Conservation (phyloP, 208 protist genomes). For the Trypanosoma brucei region DNA sequence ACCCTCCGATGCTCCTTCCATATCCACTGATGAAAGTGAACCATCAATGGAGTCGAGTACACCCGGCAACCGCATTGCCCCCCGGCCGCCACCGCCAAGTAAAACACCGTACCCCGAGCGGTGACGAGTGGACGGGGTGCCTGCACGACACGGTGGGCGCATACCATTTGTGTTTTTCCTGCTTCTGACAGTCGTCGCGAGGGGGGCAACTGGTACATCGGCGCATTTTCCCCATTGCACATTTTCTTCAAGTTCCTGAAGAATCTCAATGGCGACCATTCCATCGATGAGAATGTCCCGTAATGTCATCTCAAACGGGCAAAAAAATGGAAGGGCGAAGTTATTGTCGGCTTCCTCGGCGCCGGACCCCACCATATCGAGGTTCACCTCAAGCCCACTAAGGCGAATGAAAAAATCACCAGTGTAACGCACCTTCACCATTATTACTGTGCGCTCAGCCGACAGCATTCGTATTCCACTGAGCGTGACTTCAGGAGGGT, state of each 20-base stretch:
- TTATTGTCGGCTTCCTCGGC: conserved; percentile 58
- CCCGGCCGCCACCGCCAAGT: conserved; percentile 64
- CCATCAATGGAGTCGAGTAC: conserved; percentile 14
- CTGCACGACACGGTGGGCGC: conserved; percentile 6
- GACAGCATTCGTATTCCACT: conserved; percentile 71
- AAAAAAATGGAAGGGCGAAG: conserved; percentile 80
- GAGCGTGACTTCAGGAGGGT: conserved; percentile 69
- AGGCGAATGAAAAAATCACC: conserved; percentile 75
- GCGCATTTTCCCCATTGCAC: conserved; percentile 11
- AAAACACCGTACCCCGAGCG: conserved; percentile 69
- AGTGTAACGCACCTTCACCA: conserved; percentile 76
- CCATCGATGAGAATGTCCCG: conserved; percentile 73
- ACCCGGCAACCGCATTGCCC: conserved; percentile 70
- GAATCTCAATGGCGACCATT: conserved; percentile 71
- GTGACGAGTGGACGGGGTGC: conserved; percentile 1
- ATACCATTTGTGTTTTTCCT: conserved; percentile 2
- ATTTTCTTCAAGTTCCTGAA: conserved; percentile 60
- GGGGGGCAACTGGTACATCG: neutral
- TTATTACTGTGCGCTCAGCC: conserved; percentile 75
- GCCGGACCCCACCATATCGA: conserved; percentile 69
- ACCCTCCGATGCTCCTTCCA: neutral
- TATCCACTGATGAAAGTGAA: conserved; percentile 13
- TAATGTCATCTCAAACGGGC: conserved; percentile 83
- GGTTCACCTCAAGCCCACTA: conserved; percentile 78
- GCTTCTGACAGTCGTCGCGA: neutral